Percentiles rank a stretch among this genome's conserved stretches.
Conservation (phyloP, 257 asterid species). For the Anisodus acutangulus region DNA sequence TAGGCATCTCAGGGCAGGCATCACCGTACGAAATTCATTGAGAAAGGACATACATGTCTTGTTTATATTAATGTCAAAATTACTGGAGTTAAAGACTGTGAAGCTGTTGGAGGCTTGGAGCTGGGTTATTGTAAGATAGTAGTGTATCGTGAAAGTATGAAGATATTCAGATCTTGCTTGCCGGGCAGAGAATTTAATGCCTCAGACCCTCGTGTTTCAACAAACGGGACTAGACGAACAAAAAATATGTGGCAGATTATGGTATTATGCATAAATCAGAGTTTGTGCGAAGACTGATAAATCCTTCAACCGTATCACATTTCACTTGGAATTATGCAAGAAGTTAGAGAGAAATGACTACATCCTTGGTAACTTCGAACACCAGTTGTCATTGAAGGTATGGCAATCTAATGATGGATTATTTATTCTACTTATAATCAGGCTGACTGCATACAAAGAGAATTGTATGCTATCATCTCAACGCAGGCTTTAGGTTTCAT, state of each 20-base stretch:
- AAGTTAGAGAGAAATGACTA: background rate
- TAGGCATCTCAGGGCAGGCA: slow-evolving; percentile 9
- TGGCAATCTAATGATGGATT: background rate
- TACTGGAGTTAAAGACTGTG: slow-evolving; percentile 23
- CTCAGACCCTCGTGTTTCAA: background rate
- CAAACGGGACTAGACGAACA: slow-evolving; percentile 13
- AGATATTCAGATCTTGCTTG: slow-evolving; percentile 22
- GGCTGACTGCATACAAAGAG: slow-evolving; percentile 21
- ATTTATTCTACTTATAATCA: background rate
- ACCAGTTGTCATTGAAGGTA: background rate
- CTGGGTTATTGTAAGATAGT: background rate
- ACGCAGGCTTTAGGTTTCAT: background rate
- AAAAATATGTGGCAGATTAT: slow-evolving; percentile 13
- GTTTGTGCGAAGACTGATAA: background rate
- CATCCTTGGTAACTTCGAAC: background rate
- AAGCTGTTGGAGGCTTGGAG: slow-evolving; percentile 16
- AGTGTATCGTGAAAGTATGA: background rate
- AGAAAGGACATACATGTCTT: background rate
- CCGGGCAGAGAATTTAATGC: slow-evolving; percentile 18
- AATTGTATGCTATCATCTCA: slow-evolving; percentile 12
- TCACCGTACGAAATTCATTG: background rate
- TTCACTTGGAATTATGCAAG: slow-evolving; percentile 12
- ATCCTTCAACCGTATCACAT: background rate
- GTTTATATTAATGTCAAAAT: background rate
- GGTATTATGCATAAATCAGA: background rate